Percentiles rank a stretch among this genome's conserved stretches.
phyloP scores from a whole-genome alignment of 2,329 filamentous ascomycete genomes.

The Teratosphaeria viscida region DNA sequence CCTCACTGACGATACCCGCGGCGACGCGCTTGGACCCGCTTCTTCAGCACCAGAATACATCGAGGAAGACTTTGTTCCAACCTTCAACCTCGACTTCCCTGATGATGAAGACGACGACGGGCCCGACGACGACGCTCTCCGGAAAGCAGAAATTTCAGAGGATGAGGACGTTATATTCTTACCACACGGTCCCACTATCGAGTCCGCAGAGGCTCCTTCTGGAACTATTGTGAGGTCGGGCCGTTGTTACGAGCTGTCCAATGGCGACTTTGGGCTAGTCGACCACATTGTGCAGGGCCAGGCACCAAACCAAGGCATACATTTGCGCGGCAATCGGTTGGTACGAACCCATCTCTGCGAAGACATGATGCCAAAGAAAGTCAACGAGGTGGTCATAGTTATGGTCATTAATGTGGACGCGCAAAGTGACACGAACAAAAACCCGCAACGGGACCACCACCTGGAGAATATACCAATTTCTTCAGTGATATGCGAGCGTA shows the following conservation, averaged over 20 bases:
- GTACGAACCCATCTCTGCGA: slow-evolving; percentile 23
- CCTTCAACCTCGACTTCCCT: background rate
- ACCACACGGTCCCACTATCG: background rate
- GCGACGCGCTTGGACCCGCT: too few relatives aligned
- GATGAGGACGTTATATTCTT: background rate
- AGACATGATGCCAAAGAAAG: slow-evolving; percentile 26
- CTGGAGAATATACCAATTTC: slow-evolving; percentile 11
- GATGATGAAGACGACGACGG: background rate
- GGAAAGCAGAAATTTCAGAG: background rate
- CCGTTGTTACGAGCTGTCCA: background rate
- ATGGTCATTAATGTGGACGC: slow-evolving; percentile 20
- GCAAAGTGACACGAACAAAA: background rate
- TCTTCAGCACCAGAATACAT: too few relatives aligned
- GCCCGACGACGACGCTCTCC: background rate
- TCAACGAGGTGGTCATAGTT: slow-evolving; percentile 37
- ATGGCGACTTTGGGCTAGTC: slow-evolving; percentile 32
- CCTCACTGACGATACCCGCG: background rate
- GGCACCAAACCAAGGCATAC: background rate
- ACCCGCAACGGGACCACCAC: slow-evolving; percentile 1
- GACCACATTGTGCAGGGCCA: slow-evolving; percentile 18
- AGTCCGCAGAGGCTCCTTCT: background rate
- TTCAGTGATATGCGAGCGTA: slow-evolving; percentile 9
- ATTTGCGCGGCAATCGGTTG: slow-evolving; percentile 30
- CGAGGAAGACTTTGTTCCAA: background rate
- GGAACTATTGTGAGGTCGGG: background rate